Evolutionary conservation across 2,329 filamentous ascomycete species (phyloP).

Genomic region (Exophiala dermatitidis): DNA sequence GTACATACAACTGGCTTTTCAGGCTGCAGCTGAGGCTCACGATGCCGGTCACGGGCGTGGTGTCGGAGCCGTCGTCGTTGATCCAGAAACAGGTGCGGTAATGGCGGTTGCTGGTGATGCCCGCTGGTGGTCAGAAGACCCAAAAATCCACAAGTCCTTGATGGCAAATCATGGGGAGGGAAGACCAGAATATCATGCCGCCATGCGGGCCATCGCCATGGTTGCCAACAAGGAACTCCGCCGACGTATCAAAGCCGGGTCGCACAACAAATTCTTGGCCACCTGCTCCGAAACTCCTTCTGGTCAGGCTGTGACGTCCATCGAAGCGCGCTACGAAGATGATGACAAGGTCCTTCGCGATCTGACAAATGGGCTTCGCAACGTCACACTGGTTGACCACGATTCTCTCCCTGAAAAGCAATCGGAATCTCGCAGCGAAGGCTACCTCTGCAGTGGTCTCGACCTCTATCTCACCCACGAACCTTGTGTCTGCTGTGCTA

Average conservation of each 20-base stretch:
- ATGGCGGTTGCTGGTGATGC: constrained; percentile 41
- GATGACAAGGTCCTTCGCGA: constrained; percentile 16
- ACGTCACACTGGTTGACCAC: constrained; percentile 8
- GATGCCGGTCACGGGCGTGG: constrained; percentile 34
- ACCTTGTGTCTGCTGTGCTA: constrained; percentile 92
- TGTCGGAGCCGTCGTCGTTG: constrained; percentile 41
- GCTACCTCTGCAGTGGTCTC: constrained; percentile 88
- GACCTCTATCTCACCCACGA: constrained; percentile 94
- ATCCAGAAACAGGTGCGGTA: constrained; percentile 36
- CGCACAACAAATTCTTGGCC: constrained; percentile 23
- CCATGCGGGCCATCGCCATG: constrained; percentile 41
- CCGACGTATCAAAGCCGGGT: constrained; percentile 25
- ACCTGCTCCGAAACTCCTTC: constrained; percentile 26
- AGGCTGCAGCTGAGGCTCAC: constrained; percentile 36
- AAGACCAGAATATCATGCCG: constrained; percentile 40
- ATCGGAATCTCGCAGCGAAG: constrained; percentile 56
- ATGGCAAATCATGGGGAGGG: constrained; percentile 30
- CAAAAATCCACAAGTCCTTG: constrained; percentile 3
- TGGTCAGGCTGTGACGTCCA: constrained; percentile 24
- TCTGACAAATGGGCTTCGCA: constrained; percentile 14
- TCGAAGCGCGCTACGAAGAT: constrained; percentile 23
- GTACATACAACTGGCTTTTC: constrained; percentile 37
- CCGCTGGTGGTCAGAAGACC: constrained; percentile 29
- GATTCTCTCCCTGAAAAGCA: constrained; percentile 12
- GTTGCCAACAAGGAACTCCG: constrained; percentile 37